Conservation (phyloP, 2,329 filamentous ascomycete genomes). For the Penicillium verrucosum region DNA sequence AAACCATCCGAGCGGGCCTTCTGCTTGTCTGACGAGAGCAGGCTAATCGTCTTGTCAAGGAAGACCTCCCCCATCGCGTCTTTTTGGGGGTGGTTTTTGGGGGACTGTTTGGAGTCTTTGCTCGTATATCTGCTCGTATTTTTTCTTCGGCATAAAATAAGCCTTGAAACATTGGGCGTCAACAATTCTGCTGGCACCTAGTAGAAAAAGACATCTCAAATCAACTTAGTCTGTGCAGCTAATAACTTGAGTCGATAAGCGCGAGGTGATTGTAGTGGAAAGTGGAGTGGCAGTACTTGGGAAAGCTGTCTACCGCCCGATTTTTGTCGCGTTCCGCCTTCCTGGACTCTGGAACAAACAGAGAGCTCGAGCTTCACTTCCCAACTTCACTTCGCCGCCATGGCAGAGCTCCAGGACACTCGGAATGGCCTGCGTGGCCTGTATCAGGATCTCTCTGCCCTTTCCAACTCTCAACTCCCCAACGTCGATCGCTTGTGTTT, state of each 20-base stretch:
- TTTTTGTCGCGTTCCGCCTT: slow-evolving; percentile 39
- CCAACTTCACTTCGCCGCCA: slow-evolving; percentile 22
- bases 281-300: slow-evolving; percentile 12
- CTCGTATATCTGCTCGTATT: background rate
- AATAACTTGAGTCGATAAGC: slow-evolving; percentile 4
- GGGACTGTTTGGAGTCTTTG: background rate
- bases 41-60: slow-evolving; percentile 41
- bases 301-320: slow-evolving; percentile 24
- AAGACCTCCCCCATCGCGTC: slow-evolving; percentile 43
- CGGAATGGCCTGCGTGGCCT: slow-evolving; percentile 78
- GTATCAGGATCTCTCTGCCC: slow-evolving; percentile 76
- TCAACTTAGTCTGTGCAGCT: slow-evolving; percentile 1
- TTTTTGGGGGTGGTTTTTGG: background rate
- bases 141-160: background rate
- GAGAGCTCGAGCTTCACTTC: slow-evolving; percentile 25
- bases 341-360: slow-evolving; percentile 27
- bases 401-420: slow-evolving; percentile 61
- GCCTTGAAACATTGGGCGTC: background rate
- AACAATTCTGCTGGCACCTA: background rate
- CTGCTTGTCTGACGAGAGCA: slow-evolving; percentile 43
- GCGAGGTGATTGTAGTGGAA: slow-evolving; percentile 3
- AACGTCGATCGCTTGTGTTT: slow-evolving; percentile 66
- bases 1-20: slow-evolving; percentile 52
- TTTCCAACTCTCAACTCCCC: slow-evolving; percentile 68
- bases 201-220: background rate